These are phyloP conservation scores for Chiua virens DNA, from an alignment of 768 basidiomycete genomes.

Conservation along the genomic window DNA sequence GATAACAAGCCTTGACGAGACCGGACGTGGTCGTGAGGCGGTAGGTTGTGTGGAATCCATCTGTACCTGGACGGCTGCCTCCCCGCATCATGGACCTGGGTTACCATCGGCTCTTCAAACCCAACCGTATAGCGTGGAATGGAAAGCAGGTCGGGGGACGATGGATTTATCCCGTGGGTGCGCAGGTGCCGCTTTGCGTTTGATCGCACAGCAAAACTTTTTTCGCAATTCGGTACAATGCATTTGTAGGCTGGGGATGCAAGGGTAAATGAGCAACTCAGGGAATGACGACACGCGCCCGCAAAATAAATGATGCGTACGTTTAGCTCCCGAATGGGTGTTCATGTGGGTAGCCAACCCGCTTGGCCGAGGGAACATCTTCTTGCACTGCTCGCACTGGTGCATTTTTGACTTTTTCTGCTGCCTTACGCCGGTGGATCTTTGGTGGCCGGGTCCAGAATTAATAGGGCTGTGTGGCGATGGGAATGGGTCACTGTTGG, in stretches of 20 bases:
- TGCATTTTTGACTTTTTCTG: slow-evolving; percentile 50
- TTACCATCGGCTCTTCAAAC: slow-evolving; percentile 47
- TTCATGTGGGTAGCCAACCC: slow-evolving; percentile 56
- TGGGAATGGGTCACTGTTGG: slow-evolving; percentile 5
- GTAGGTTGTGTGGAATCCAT: slow-evolving; percentile 43
- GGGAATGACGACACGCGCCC: not conserved
- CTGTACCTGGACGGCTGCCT: slow-evolving; percentile 36
- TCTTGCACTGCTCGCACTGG: slow-evolving; percentile 43
- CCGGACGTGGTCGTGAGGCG: slow-evolving; percentile 31
- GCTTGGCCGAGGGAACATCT: slow-evolving; percentile 50
- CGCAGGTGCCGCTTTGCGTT: slow-evolving; percentile 80
- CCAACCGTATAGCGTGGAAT: slow-evolving; percentile 37
- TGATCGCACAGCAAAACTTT: slow-evolving; percentile 74
- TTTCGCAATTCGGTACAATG: slow-evolving; percentile 57
- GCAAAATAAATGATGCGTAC: slow-evolving; percentile 30
- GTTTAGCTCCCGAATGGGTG: slow-evolving; percentile 49
- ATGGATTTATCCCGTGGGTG: slow-evolving; percentile 59
- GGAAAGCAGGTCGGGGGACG: slow-evolving; percentile 18
- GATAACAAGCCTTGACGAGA: slow-evolving; percentile 14
- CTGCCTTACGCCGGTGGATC: slow-evolving; percentile 7
- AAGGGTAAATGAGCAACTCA: slow-evolving; percentile 6
- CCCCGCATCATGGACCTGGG: slow-evolving; percentile 41
- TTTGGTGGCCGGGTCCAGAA: slow-evolving; percentile 9
- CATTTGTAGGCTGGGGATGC: slow-evolving; percentile 39
- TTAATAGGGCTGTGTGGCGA: slow-evolving; percentile 7